Conservation (phyloP, 2,329 filamentous ascomycete genomes). For the Phoma sp. region DNA sequence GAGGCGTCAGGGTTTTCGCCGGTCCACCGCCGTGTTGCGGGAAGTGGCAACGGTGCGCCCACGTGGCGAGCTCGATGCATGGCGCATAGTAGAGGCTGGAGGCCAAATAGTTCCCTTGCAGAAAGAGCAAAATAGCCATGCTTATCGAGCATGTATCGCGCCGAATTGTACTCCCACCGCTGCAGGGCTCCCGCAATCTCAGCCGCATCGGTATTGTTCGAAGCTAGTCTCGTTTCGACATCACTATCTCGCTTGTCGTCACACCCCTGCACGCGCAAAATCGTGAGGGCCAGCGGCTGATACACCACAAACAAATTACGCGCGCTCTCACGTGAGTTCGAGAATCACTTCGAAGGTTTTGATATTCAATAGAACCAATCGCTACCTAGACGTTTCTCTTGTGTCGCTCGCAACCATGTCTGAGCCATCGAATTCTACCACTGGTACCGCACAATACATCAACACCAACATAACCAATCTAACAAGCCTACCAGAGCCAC, state of each 20-base stretch:
- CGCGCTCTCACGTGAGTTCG: conserved; percentile 9
- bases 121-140: neutral
- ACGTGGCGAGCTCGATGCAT: conserved; percentile 2
- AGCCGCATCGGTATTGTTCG: neutral
- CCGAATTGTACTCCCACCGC: neutral
- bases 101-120: neutral
- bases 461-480: neutral
- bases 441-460: neutral
- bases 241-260: neutral
- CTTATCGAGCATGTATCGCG: neutral
- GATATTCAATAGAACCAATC: neutral
- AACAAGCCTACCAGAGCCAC: neutral
- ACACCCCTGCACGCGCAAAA: conserved; percentile 13
- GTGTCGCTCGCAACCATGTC: conserved; percentile 1
- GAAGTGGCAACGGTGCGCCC: conserved; percentile 5
- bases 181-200: neutral
- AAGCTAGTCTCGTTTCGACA: neutral
- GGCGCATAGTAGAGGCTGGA: neutral
- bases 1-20: conserved; percentile 12
- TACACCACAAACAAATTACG: neutral
- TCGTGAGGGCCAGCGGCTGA: neutral
- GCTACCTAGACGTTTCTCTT: neutral
- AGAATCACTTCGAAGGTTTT: neutral
- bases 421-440: neutral
- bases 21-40: conserved; percentile 2